Conservation (phyloP, 139 green algal species). For the Eudorina sp. region DNA sequence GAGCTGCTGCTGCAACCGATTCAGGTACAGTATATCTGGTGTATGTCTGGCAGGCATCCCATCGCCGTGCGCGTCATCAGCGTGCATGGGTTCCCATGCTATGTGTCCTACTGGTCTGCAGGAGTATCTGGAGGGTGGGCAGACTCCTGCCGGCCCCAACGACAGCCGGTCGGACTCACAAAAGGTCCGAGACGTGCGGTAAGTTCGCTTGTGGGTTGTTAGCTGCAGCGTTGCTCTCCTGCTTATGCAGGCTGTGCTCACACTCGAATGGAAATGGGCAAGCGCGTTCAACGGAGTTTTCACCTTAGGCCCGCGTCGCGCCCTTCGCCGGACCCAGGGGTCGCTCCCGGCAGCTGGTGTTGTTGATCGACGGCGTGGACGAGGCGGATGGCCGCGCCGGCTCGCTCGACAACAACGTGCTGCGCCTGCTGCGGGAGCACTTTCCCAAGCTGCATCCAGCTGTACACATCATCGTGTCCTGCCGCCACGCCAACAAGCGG, state of each 20-base stretch:
- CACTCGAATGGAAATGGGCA: too few species aligned
- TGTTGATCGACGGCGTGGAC: conserved; percentile 38
- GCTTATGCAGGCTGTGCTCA: too few species aligned
- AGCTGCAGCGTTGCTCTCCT: too few species aligned
- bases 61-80: background rate
- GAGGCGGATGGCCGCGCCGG: conserved; percentile 32
- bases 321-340: background rate
- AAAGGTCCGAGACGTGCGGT: background rate
- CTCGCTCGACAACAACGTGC: conserved; percentile 37
- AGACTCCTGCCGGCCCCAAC: conserved; percentile 1
- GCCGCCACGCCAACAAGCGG: background rate
- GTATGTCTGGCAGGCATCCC: background rate
- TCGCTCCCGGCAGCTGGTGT: conserved; percentile 24
- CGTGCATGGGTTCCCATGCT: too few species aligned
- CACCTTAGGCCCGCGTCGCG: background rate
- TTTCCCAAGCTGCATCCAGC: conserved; percentile 39
- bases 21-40: background rate
- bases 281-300: too few species aligned
- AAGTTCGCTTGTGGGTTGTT: too few species aligned
- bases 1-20: conserved; percentile 41
- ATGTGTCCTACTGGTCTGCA: too few species aligned
- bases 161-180: background rate
- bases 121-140: conserved; percentile 32
- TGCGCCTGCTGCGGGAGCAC: conserved; percentile 39
- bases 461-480: conserved; percentile 26